Evolutionary conservation across 1,139 yeast genomes (phyloP), one percentile per base, ranked within the genome.

Genomic region (Arxiozyma slooffiae): DNA sequence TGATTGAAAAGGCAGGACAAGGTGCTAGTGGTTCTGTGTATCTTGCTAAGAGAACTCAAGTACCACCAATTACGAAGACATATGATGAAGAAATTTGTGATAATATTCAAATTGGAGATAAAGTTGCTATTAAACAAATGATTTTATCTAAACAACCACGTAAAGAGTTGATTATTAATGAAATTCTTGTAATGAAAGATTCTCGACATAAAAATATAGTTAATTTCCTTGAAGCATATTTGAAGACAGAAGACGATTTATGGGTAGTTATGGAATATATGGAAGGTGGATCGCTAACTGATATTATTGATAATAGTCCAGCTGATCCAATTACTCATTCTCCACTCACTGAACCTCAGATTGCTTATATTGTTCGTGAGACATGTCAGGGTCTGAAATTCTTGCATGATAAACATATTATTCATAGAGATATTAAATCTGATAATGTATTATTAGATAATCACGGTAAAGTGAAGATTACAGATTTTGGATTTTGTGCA

Each of bases 401-500:
- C 69, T 74, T 92, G 65, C 98, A 92, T 67, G 81, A 81, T 57
- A 89, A 88, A 68, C 89, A 88, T 64, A 89, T 92, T 55, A 92
- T 92, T 60, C 98, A 92, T 69, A 79, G 98, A 60, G 98, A 92
- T 70, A 92, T 92, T 67, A 92, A 92, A 69, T 84, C 95, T 6
- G 98, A 92, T 67, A 92, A 92, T 67, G 95, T 92, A 56, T 75
- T 92, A 59, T 74, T 92, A 51, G 96, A 89, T 67, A 79, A 89
- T 9, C 76, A 73, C 50, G 98, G 97, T 36, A 82, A 88, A 58
- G 97, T 92, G 49, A 92, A 92, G 71, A 88, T 92, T 55, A 92
- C 98, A 3, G 98, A 92, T 72, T 92, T 92, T 70, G 98, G 98
- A 0, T 92, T 92, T 73, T 92, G 98, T 71, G 98, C 98, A 24